Percentiles rank a stretch among this genome's conserved stretches.
Conservation (phyloP, 495 filamentous ascomycete genomes). For the Penicillium pancosmium region DNA sequence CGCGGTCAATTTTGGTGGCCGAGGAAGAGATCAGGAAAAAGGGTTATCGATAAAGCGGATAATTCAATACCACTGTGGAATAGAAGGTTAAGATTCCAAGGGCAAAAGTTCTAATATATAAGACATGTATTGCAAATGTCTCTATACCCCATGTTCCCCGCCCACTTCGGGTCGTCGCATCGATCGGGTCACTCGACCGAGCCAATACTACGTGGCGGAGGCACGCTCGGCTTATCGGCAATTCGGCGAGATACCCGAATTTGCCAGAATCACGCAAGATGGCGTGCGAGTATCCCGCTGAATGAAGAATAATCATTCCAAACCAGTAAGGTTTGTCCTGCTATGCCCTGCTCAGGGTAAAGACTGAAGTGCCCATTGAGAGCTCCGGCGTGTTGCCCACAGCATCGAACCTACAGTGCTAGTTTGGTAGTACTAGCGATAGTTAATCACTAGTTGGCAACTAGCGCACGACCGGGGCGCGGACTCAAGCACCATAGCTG, state of each 20-base stretch:
- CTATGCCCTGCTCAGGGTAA: no score
- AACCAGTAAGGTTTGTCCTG: no score
- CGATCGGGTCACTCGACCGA: conserved; percentile 9
- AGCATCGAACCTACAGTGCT: no score
- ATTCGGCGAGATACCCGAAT: conserved; percentile 7
- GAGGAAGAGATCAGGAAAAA: not conserved
- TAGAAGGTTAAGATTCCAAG: no score
- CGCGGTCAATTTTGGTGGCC: not conserved
- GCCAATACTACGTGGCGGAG: not conserved
- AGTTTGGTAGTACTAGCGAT: no score
- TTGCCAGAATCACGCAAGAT: conserved; percentile 20
- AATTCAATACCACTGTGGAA: not conserved
- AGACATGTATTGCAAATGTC: conserved; percentile 1
- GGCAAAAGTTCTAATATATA: conserved; percentile 11
- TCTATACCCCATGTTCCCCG: not conserved
- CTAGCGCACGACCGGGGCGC: no score
- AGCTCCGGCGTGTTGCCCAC: no score
- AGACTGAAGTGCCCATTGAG: no score
- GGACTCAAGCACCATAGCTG: no score
- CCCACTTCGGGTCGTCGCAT: conserved; percentile 24
- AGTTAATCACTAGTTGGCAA: no score
- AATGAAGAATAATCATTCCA: no score
- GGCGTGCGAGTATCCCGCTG: not conserved
- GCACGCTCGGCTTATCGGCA: conserved; percentile 18
- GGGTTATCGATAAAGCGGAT: not conserved